These are phyloP conservation scores for Basipetospora chlamydospora DNA, from an alignment of 2,329 filamentous ascomycete species.

Conservation along the genomic window DNA sequence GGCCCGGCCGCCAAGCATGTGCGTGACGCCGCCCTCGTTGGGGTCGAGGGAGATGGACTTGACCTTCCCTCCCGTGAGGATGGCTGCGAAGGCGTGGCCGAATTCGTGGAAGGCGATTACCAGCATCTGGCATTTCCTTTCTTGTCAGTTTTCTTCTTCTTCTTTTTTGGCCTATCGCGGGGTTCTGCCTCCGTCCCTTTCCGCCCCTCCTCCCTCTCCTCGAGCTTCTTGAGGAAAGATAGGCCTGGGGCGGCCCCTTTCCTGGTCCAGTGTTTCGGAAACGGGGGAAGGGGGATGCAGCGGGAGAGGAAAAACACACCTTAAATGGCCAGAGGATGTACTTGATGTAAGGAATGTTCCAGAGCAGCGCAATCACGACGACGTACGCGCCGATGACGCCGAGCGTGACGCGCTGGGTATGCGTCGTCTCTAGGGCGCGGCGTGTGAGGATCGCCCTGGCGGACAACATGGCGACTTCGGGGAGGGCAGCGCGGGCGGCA, in stretches of 20 bases:
- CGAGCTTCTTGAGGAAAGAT: no score
- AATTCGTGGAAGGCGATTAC: conserved; percentile 76
- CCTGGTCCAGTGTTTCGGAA: no score
- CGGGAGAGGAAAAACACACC: conserved; percentile 23
- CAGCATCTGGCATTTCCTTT: conserved; percentile 53
- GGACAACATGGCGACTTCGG: conserved; percentile 5
- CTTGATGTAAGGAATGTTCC: conserved; percentile 66
- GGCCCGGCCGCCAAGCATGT: conserved; percentile 58
- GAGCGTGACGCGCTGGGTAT: conserved; percentile 56
- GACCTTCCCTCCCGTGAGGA: conserved; percentile 58
- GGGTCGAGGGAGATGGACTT: conserved; percentile 43
- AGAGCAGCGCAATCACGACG: conserved; percentile 59
- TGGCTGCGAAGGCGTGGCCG: conserved; percentile 58
- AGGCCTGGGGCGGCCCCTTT: no score
- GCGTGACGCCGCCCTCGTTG: conserved; percentile 65
- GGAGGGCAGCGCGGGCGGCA: conserved; percentile 1
- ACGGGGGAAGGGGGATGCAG: background rate
- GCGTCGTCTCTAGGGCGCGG: conserved; percentile 13
- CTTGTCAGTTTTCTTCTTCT: conserved; percentile 2
- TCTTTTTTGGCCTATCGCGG: background rate
- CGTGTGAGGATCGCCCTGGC: conserved; percentile 3
- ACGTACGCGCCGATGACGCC: conserved; percentile 59
- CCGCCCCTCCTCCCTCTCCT: no score
- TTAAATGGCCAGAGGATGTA: conserved; percentile 72
- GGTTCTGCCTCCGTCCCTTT: no score